These are phyloP conservation scores for Gliomastix tumulicola DNA, from an alignment of 2,329 filamentous ascomycete species.

Conservation along the genomic window DNA sequence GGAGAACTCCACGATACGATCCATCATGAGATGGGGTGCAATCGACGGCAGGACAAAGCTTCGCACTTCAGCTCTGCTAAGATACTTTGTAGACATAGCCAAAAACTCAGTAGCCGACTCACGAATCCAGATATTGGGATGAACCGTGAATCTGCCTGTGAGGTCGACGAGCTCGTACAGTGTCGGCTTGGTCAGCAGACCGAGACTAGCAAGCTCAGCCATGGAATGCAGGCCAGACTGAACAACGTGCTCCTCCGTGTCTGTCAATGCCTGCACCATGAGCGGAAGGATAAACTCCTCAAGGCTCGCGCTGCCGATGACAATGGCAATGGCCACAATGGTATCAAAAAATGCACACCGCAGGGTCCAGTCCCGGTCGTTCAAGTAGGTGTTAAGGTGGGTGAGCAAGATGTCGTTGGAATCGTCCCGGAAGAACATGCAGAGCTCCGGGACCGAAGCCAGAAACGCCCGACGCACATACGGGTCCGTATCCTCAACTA, in stretches of 20 bases:
- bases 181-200: constrained; percentile 76
- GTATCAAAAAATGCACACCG: constrained; percentile 97
- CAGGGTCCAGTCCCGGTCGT: constrained; percentile 92
- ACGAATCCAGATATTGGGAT: constrained; percentile 92
- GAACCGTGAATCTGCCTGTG: constrained; percentile 78
- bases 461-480: constrained; percentile 87
- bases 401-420: constrained; percentile 95
- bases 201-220: constrained; percentile 80
- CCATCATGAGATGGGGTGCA: constrained; percentile 72
- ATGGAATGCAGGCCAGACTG: constrained; percentile 85
- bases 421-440: constrained; percentile 89
- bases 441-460: constrained; percentile 83
- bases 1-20: constrained; percentile 57
- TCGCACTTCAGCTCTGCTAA: constrained; percentile 73
- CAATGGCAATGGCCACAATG: constrained; percentile 85
- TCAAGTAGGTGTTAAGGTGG: constrained; percentile 94
- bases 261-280: constrained; percentile 91
- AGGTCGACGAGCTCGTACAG: constrained; percentile 85
- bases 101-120: constrained; percentile 84
- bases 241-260: constrained; percentile 89
- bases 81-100: constrained; percentile 64
- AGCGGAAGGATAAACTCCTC: constrained; percentile 94
- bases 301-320: constrained; percentile 79
- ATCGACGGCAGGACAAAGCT: constrained; percentile 80
- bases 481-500: constrained; percentile 80